A percentile compares a stretch with the other conserved stretches of the same genome.
Conservation (phyloP, 2,329 filamentous ascomycete genomes). For the Penicillium sp. region DNA sequence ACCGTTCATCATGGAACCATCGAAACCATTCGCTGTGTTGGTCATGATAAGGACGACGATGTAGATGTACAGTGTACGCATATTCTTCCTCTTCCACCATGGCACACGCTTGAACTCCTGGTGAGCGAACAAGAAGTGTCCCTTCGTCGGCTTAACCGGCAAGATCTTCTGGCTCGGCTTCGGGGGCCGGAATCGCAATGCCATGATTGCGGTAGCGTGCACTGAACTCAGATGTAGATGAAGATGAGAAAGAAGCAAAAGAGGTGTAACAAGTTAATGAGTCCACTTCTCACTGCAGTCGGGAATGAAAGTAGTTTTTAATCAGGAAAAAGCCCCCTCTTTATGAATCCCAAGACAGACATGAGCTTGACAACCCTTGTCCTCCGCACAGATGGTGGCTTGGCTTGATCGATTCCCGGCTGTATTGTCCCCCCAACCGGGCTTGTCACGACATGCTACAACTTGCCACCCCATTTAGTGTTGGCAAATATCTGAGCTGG, state of each 20-base stretch:
- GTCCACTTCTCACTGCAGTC: background rate
- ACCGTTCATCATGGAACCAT: conserved; percentile 40
- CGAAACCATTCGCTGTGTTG: conserved; percentile 41
- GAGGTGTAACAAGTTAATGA: background rate
- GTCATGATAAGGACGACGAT: conserved; percentile 39
- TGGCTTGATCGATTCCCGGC: background rate
- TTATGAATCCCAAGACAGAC: background rate
- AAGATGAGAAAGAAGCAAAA: background rate
- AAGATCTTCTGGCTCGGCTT: conserved; percentile 19
- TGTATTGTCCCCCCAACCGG: background rate
- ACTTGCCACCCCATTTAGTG: background rate
- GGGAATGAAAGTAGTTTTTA: background rate
- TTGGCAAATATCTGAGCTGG: background rate
- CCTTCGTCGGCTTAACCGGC: conserved; percentile 29
- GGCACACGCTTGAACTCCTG: conserved; percentile 34
- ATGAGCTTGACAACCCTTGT: background rate
- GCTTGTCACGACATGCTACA: background rate
- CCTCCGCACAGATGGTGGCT: background rate
- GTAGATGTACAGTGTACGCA: conserved; percentile 40
- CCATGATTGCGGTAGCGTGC: conserved; percentile 13
- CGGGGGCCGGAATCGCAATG: conserved; percentile 21
- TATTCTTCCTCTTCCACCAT: conserved; percentile 39
- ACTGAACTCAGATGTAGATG: background rate
- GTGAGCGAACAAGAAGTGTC: conserved; percentile 37
- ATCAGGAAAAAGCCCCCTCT: background rate